Conservation (phyloP, 345 rosid species). For the Sisymbrium altissimum region DNA sequence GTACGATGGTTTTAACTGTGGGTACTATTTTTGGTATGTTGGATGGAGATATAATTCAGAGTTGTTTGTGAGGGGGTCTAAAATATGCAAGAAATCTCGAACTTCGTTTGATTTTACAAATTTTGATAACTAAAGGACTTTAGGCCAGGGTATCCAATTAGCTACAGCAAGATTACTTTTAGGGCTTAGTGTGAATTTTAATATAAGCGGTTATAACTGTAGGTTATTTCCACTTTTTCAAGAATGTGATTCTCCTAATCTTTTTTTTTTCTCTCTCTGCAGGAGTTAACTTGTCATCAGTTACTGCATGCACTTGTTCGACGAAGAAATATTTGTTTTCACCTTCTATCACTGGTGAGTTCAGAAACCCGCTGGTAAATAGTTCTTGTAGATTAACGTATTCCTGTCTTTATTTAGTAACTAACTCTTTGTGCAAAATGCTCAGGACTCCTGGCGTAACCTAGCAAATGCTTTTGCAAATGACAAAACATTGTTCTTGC, state of each 20-base stretch:
- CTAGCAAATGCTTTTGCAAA: slow-evolving; percentile 88
- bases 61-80: slow-evolving; percentile 8
- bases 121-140: slow-evolving; percentile 10
- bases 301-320: slow-evolving; percentile 82
- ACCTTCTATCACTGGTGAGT: slow-evolving; percentile 87
- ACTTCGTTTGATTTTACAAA: slow-evolving; percentile 6
- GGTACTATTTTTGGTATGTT: slow-evolving; percentile 6
- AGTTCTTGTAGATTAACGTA: neutral
- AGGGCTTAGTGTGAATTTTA: neutral
- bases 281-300: slow-evolving; percentile 80
- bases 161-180: neutral
- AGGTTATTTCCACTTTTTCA: slow-evolving; percentile 1
- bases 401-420: neutral
- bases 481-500: slow-evolving; percentile 64
- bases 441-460: slow-evolving; percentile 88
- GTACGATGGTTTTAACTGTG: neutral
- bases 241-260: neutral
- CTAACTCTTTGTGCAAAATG: slow-evolving; percentile 11
- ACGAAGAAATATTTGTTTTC: slow-evolving; percentile 66
- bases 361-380: neutral
- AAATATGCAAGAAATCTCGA: slow-evolving; percentile 4
- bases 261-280: slow-evolving; percentile 19
- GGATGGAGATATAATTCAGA: neutral
- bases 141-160: slow-evolving; percentile 4
- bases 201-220: slow-evolving; percentile 16